These are phyloP conservation scores for Vaccinium vitisidaea DNA, from an alignment of 148 eudicot species.

Conservation along the genomic window DNA sequence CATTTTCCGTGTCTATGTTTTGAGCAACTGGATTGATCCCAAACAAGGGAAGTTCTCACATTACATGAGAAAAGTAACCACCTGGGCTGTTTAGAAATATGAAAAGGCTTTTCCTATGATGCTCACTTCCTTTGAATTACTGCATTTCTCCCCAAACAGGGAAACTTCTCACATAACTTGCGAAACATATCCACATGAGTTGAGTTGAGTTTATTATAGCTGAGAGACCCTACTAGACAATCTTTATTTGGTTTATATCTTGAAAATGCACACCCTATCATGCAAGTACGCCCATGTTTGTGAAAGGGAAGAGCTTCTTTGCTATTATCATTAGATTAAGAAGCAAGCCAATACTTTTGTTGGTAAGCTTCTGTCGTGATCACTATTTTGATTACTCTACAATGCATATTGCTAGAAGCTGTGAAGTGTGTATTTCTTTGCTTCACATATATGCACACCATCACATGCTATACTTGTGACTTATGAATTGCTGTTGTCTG, in stretches of 20 bases:
- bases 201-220: background rate
- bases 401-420: background rate
- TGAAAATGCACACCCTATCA: background rate
- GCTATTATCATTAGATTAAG: background rate
- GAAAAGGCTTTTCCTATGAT: background rate
- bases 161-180: too few species aligned
- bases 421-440: background rate
- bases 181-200: background rate
- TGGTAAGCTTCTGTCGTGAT: background rate
- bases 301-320: constrained; percentile 1
- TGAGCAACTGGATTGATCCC: background rate
- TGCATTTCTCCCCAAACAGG: background rate
- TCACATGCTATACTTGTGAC: background rate
- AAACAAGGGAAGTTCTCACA: background rate
- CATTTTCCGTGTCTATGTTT: background rate
- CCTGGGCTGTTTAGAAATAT: background rate
- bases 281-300: background rate
- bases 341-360: background rate
- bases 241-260: background rate
- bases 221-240: background rate
- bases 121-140: background rate
- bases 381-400: background rate
- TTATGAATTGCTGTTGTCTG: constrained; percentile 26
- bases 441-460: background rate
- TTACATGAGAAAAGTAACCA: background rate